Evolutionary conservation across 2,329 filamentous ascomycete species (phyloP).

Genomic region (Xylaria sp.): DNA sequence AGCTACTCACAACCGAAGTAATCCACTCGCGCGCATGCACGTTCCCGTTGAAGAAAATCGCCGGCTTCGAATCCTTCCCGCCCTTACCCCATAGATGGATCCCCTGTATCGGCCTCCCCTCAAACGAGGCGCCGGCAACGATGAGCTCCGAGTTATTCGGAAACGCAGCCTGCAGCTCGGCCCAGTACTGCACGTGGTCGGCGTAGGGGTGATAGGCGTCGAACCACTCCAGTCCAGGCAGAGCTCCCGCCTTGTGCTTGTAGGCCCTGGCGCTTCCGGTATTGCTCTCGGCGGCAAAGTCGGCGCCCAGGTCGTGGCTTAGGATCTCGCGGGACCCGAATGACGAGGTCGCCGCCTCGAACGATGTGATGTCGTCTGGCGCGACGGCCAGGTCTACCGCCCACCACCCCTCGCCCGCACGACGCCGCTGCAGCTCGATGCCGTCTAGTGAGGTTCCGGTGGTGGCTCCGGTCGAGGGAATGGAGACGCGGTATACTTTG

Average conservation of each 20-base stretch:
- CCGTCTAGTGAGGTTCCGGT: slow-evolving; percentile 39
- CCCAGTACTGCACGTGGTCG: slow-evolving; percentile 62
- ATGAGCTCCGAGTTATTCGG: slow-evolving; percentile 60
- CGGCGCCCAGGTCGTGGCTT: slow-evolving; percentile 45
- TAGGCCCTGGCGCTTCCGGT: neutral
- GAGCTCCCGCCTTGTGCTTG: slow-evolving; percentile 30
- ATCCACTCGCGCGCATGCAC: slow-evolving; percentile 67
- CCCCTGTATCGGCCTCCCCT: slow-evolving; percentile 67
- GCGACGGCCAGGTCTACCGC: slow-evolving; percentile 50
- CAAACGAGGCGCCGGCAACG: slow-evolving; percentile 56
- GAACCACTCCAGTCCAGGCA: slow-evolving; percentile 59
- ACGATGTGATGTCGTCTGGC: slow-evolving; percentile 43
- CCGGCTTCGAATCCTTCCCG: slow-evolving; percentile 58
- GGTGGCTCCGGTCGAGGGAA: slow-evolving; percentile 26
- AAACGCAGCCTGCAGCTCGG: slow-evolving; percentile 57
- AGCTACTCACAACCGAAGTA: slow-evolving; percentile 48
- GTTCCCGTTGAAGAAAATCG: slow-evolving; percentile 62
- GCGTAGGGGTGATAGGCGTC: slow-evolving; percentile 63
- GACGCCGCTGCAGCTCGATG: slow-evolving; percentile 44
- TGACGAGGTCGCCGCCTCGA: slow-evolving; percentile 35
- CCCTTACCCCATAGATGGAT: slow-evolving; percentile 63
- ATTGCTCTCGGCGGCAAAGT: slow-evolving; percentile 44
- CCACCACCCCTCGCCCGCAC: neutral
- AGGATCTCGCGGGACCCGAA: slow-evolving; percentile 32
- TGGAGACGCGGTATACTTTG: slow-evolving; percentile 48